A percentile compares a stretch with the other conserved stretches of the same genome.
Conservation (phyloP, 371 early-diverging fungal species). For the Lichtheimia ramosa region DNA sequence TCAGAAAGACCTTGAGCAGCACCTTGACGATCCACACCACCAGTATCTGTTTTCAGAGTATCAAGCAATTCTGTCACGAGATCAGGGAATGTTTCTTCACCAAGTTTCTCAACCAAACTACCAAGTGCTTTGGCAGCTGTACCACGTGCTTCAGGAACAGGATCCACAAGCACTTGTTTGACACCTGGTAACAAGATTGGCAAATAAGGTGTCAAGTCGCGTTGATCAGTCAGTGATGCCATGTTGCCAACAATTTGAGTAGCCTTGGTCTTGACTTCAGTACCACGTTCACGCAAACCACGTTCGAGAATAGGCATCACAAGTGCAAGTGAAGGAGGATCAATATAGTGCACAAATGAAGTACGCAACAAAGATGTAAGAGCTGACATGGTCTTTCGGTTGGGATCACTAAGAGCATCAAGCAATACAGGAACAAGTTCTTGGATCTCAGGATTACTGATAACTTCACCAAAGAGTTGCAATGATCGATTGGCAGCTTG, state of each 20-base stretch:
- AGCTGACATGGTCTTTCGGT: conserved; percentile 79
- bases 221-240: conserved; percentile 89
- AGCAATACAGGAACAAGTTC: conserved; percentile 84
- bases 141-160: conserved; percentile 95
- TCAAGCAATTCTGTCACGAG: conserved; percentile 83
- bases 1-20: conserved; percentile 97
- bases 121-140: conserved; percentile 94
- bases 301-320: conserved; percentile 94
- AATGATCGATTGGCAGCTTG: conserved; percentile 88
- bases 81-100: conserved; percentile 91
- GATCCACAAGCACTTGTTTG: conserved; percentile 89
- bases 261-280: conserved; percentile 90
- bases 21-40: conserved; percentile 93
- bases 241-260: conserved; percentile 98
- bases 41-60: conserved; percentile 84
- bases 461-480: conserved; percentile 88
- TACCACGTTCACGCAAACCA: conserved; percentile 87
- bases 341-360: conserved; percentile 96
- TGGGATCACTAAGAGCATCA: conserved; percentile 89
- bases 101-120: conserved; percentile 86
- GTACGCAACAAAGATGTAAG: conserved; percentile 87
- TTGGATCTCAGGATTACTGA: conserved; percentile 97
- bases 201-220: conserved; percentile 90
- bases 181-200: conserved; percentile 81
- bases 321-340: conserved; percentile 93